Evolutionary conservation across 305 asterid genomes (phyloP), one percentile per base, ranked within the genome.

Genomic region (Plantago lanceolata): DNA sequence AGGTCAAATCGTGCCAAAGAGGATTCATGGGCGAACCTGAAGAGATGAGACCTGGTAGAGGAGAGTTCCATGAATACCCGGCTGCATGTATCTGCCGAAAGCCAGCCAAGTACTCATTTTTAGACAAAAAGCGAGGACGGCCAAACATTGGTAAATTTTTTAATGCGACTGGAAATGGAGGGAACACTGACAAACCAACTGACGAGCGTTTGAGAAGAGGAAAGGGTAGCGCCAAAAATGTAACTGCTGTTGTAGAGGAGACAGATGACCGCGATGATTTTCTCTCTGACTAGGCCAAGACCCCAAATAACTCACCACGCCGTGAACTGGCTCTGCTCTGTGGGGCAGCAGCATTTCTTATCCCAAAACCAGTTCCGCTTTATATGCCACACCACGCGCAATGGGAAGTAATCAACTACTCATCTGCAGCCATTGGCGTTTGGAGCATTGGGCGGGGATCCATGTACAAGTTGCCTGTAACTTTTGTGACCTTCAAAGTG

Each of bases 11-110:
- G 59, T 82, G 86, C 81, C 99, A 94, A 76, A 79, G 90, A 75
- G 99, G 96, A 60, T 94, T 90, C 90, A 79, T 94, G 89, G 99
- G 99, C 66, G 99, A 94, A 66, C 97, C 97, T 0, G 96, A 90
- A 35, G 97, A 94, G 90, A 84, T 81, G 73, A 86, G 72, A 75
- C 89, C 95, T 4, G 99, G 99, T 33, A 82, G 96, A 63, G 97
- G 99, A 12, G 99, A 94, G 75, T 94, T 90, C 68, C 95, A 88
- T 5, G 99, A 94, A 71, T 88, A 79, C 57, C 99, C 97, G 31
- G 79, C 95, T 19, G 68, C 96, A 3, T 94, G 99, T 79, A 85
- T 94, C 66, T 94, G 99, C 80, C 75, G 63, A 65, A 88, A 78
- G 73, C 88, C 92, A 61, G 76, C 80, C 61, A 76, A 61, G 69